phyloP scores from a whole-genome alignment of 345 rosid genomes.

The Bruguiera gymnorhiza region DNA sequence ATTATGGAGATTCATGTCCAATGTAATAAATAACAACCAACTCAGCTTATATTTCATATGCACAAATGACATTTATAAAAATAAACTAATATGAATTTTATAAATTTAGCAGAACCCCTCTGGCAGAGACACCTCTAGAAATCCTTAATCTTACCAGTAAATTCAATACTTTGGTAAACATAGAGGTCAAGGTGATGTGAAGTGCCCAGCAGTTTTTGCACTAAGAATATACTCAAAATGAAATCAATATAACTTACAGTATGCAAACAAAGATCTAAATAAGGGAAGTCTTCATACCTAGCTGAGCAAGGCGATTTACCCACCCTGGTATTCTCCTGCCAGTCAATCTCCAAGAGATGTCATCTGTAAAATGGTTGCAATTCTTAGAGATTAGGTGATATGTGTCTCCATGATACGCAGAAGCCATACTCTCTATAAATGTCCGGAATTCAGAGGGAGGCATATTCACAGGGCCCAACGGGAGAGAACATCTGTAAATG shows the following conservation, averaged over 20 bases:
- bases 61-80: neutral
- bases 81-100: neutral
- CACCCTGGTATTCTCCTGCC: slow-evolving; percentile 63
- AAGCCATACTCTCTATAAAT: slow-evolving; percentile 58
- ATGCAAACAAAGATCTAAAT: neutral
- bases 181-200: neutral
- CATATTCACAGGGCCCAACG: slow-evolving; percentile 45
- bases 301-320: slow-evolving; percentile 73
- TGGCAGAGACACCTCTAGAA: neutral
- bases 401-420: slow-evolving; percentile 80
- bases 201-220: neutral
- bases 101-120: neutral
- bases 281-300: slow-evolving; percentile 40
- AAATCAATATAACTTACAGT: too few species aligned
- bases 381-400: slow-evolving; percentile 74
- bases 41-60: neutral
- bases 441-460: slow-evolving; percentile 45
- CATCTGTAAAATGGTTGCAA: slow-evolving; percentile 77
- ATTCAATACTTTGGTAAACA: neutral
- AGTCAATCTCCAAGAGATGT: slow-evolving; percentile 50
- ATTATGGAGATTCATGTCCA: neutral
- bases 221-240: neutral
- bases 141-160: neutral
- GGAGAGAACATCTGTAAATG: slow-evolving; percentile 52
- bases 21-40: neutral